Evolutionary conservation across 805 yeast species (phyloP), one percentile per base, ranked within the genome.

Genomic region (Hermanozyma aechmeae): DNA sequence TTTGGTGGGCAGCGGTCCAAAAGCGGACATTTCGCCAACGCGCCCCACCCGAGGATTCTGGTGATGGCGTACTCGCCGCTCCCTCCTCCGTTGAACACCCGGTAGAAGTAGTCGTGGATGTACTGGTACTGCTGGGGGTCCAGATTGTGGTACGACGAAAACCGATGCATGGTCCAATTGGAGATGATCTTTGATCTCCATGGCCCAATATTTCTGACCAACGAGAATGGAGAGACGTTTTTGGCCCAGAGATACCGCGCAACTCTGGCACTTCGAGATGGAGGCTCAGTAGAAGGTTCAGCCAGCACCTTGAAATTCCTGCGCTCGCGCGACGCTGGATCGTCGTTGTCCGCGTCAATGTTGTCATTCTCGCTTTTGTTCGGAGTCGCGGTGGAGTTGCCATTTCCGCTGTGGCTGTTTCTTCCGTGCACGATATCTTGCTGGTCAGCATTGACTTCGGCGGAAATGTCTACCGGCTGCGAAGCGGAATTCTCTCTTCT

Each of bases 11-110:
- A 49, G 40, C 83, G 59, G 37, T 71, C 76, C 18, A 71, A 38
- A 25, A 77, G 48, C 3, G 85, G 84, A 23, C 71, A 47, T 38
- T 68, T 64, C 0, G 82, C 58, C 20, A 60, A 70, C 0, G 76
- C 76, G 9, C 78, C 79, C 6, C 75, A 71, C 0, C 71, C 78
- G 24, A 77, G 53, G 1, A 77, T 39, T 38, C 80, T 59, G 0
- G 82, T 73, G 25, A 77, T 54, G 2, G 77, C 79, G 45, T 58
- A 71, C 45, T 77, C 84, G 0, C 84, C 85, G 15, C 79, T 71
- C 0, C 77, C 81, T 32, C 58, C 66, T 1, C 64, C 72, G 31
- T 65, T 62, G 44, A 76, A 71, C 1, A 64, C 53, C 35, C 71
- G 58, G 40, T 73, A 69, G 15, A 72, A 61, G 43, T 77, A 78